These are phyloP conservation scores for Tulasnella sp. DNA, from an alignment of 768 basidiomycete species.

Conservation along the genomic window DNA sequence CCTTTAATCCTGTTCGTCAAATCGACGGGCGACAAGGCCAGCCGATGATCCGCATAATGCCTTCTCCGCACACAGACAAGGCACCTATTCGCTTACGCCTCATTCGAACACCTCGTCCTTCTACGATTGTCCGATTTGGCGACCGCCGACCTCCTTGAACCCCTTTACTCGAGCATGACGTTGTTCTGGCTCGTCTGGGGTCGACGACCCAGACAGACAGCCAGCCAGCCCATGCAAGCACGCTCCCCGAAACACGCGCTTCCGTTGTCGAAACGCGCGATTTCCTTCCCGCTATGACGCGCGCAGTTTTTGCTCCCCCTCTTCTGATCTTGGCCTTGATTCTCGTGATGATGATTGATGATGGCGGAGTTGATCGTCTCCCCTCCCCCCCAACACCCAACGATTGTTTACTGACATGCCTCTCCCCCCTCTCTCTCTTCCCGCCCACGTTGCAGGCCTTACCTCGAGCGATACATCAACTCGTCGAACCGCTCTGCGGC, in stretches of 20 bases:
- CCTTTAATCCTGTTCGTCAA: conserved; percentile 21
- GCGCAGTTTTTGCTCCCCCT: not conserved
- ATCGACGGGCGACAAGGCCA: not conserved
- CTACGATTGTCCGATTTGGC: conserved; percentile 17
- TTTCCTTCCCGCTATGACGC: conserved; percentile 16
- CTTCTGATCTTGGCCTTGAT: not conserved
- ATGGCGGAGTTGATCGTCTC: not conserved
- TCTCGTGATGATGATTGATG: not conserved
- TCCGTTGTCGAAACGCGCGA: conserved; percentile 4
- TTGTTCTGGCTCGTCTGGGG: conserved; percentile 19
- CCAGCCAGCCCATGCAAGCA: not conserved
- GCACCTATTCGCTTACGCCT: conserved; percentile 9
- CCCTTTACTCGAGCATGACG: conserved; percentile 17
- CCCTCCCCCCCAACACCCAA: not conserved
- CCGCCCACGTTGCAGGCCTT: conserved; percentile 55
- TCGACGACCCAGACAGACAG: not conserved
- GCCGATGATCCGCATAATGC: not conserved
- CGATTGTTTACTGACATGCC: not conserved
- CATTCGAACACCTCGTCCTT: not conserved
- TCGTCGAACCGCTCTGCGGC: conserved; percentile 84
- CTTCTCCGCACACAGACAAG: not conserved
- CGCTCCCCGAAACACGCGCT: not conserved
- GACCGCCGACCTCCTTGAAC: not conserved
- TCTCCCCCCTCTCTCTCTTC: conserved; percentile 20
- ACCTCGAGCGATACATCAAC: conserved; percentile 81